Base-by-base conservation (phyloP, 495 filamentous ascomycete species). In the Penicillium desertorum region DNA sequence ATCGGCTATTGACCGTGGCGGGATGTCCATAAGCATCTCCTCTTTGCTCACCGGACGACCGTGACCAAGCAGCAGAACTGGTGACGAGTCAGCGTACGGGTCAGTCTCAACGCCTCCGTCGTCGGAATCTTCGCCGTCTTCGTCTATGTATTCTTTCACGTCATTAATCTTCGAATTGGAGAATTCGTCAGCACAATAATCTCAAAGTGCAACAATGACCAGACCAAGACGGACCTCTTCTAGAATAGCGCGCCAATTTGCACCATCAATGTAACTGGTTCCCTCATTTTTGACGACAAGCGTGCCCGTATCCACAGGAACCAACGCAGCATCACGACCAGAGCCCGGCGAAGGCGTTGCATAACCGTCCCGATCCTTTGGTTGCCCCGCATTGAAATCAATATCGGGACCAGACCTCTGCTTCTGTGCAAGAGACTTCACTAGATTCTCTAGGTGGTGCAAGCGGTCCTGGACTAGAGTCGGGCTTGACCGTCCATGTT, bases 271-370 rank as follows among this genome's bases (percentile, higher is more conserved):
- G 61, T 83, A 81, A 36, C 70, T 75, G 14, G 71, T 72, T 11
- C 73, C 76, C 8, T 70, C 67, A 12, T 74, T 56, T 20, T 74
- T 67, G 29, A 96, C 88, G 59, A 88, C 86, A 62, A 97, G 77
- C 43, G 88, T 82, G 10, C 92, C 92, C 8, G 70, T 56, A 36
- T 65, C 66, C 41, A 45, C 56, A 2, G 62, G 59, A 11, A 62
- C 55, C 22, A 41, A 23, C 41, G 81, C 83, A 19, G 83, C 77
- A 7, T 89, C 79, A 22, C 86, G 84, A 56, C 92, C 88, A 17
- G 85, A 80, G 53, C 91, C 86, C 62, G 87, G 88, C 2, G 62
- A 56, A 1, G 68, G 66, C 23, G 69, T 71, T 9, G 62, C 53
- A 44, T 61, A 63, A 17, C 8, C 57, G 2, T 10, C 51, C 2